Percentiles rank a stretch among this genome's conserved stretches.
Conservation (phyloP, 306 rosid species). For the Pachyrhizus erosus region DNA sequence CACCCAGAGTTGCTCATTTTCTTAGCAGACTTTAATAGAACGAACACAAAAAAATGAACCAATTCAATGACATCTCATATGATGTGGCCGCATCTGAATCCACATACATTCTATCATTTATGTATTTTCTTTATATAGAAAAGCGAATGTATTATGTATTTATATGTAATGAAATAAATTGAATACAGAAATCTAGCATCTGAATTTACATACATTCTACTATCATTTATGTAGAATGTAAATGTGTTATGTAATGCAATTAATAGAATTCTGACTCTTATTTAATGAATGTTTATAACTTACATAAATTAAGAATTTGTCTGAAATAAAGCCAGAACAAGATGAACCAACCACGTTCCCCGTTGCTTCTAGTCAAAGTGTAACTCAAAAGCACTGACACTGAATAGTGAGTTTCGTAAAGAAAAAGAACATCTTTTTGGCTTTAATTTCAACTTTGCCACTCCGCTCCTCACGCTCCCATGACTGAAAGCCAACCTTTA, state of each 20-base stretch:
- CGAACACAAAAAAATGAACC: not conserved
- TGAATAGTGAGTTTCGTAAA: not conserved
- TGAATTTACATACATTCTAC: not conserved
- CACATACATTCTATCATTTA: not conserved
- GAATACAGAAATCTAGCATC: not conserved
- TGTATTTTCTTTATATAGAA: not conserved
- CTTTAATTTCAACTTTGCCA: constrained; percentile 47
- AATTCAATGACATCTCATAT: not conserved
- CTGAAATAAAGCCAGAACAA: not conserved
- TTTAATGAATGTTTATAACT: not conserved
- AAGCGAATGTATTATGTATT: not conserved
- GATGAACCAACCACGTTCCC: constrained; percentile 20
- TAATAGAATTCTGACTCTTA: not conserved
- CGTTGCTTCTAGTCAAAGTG: constrained; percentile 50
- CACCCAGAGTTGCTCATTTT: too few relatives aligned
- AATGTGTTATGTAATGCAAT: not conserved
- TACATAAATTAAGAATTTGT: not conserved
- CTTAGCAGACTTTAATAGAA: not conserved
- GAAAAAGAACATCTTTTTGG: not conserved
- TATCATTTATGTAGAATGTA: not conserved
- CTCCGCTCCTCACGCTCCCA: constrained; percentile 60
- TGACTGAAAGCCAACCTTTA: constrained; percentile 27
- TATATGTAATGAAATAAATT: not conserved
- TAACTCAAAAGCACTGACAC: constrained; percentile 29
- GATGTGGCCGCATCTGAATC: not conserved